phyloP scores from a whole-genome alignment of 2,329 filamentous ascomycete genomes.

The Talaromyces funiculosus region DNA sequence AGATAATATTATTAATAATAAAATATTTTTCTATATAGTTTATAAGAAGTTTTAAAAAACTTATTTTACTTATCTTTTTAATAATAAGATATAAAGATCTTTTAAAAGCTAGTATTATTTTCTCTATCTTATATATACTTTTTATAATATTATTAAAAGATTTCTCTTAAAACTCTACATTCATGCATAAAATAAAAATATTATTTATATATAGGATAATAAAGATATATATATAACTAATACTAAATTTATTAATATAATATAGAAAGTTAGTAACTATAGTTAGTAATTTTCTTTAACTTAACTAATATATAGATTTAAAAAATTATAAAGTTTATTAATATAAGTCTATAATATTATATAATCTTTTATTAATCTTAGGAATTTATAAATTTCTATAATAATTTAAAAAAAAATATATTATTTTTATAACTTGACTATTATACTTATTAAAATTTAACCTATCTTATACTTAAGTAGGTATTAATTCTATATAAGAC shows the following conservation, averaged over 20 bases:
- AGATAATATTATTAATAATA: too few relatives aligned
- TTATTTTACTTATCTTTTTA: too few relatives aligned
- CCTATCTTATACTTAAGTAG: not conserved
- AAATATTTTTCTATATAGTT: too few relatives aligned
- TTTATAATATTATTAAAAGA: not conserved
- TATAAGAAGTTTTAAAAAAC: too few relatives aligned
- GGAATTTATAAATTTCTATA: too few relatives aligned
- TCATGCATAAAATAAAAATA: not conserved
- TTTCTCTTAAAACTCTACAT: not conserved
- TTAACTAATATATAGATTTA: not conserved
- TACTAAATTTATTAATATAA: not conserved
- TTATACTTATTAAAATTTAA: not conserved
- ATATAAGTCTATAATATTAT: not conserved
- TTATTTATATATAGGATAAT: not conserved
- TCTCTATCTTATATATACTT: too few relatives aligned
- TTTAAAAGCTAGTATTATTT: too few relatives aligned
- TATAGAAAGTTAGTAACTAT: not conserved
- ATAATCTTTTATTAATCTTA: not conserved
- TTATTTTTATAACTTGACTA: not conserved
- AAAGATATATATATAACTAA: not conserved
- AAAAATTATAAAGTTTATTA: not conserved
- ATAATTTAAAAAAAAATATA: not conserved
- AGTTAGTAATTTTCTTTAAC: not conserved
- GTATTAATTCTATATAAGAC: not conserved
- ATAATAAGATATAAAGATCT: too few relatives aligned